Base-by-base conservation (phyloP, 257 asterid species). In the Primulina tabacum region DNA sequence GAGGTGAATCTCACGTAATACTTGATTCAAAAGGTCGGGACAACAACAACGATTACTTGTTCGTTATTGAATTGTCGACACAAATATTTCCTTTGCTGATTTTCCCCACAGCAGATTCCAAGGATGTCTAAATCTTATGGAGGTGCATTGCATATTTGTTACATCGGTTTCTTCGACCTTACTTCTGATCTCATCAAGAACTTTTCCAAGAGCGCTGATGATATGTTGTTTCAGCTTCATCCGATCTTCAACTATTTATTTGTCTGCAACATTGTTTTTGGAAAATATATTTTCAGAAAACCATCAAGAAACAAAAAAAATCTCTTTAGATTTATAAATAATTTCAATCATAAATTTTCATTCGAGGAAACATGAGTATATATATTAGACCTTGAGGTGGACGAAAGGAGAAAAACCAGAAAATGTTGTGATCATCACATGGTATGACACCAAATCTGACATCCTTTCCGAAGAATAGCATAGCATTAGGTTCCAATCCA, bases 391-490 rank as follows among this genome's bases (percentile, higher is more conserved):
- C 85, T 71, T 38, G 63, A 0, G 16, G 59, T 9, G 86, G 78
- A 61, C 34, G 64, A 50, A 75, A 82, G 62, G 73, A 64, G 80
- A 73, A 73, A 65, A 85, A 85, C 90, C 88, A 83, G 61, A 76
- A 81, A 18, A 85, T 50, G 53, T 21, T 67, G 2, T 71, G 35
- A 47, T 79, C 79, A 65, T 81, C 75, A 58, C 80, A 78, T 1
- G 90, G 88, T 29, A 77, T n/a, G n/a, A 76, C 53, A 30, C 90
- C 90, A 60, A 65, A 75, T 58, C 83, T 77, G 34, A 77, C 71
- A 33, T 81, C 88, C 20, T 73, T 70, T 4, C 86, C 88, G 20
- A 77, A 60, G 63, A 74, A 81, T 8, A 75, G 79, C 70, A 62
- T 26, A 0, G 75, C n/a, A 53, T 79, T 78, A 1, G 82, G 83